Percentiles rank a stretch among this genome's conserved stretches.
Evolutionary conservation across 345 rosid genomes (phyloP).

Genomic region (Aethionema arabicum): DNA sequence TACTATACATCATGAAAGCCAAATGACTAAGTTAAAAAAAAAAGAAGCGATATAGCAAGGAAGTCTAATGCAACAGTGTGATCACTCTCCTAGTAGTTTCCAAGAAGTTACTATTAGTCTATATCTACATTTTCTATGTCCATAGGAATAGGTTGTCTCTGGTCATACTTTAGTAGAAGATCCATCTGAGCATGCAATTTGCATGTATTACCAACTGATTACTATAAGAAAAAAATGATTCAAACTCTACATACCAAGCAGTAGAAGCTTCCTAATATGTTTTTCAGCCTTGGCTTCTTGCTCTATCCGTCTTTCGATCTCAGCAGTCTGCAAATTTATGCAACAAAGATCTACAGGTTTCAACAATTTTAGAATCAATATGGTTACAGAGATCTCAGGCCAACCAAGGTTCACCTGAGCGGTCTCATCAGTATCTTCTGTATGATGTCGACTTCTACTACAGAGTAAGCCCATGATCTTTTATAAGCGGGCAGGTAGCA

Average conservation of each 20-base stretch:
- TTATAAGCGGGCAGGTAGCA: constrained; percentile 47
- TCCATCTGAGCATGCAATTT: background rate
- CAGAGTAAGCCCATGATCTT: constrained; percentile 82
- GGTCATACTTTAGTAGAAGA: background rate
- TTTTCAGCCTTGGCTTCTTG: constrained; percentile 94
- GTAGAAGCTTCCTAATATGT: constrained; percentile 88
- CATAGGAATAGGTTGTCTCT: background rate
- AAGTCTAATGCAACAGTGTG: background rate
- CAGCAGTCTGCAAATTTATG: constrained; percentile 60
- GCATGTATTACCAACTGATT: background rate
- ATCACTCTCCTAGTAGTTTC: background rate
- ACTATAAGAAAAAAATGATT: constrained; percentile 8
- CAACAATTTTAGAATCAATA: background rate
- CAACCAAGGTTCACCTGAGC: constrained; percentile 56
- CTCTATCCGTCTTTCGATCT: constrained; percentile 92
- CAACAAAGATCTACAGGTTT: constrained; percentile 3
- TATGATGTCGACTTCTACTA: constrained; percentile 61
- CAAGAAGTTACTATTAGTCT: background rate
- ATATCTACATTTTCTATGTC: background rate
- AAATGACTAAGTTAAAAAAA: no score
- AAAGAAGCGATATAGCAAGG: background rate
- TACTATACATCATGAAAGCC: no score
- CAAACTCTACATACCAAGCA: constrained; percentile 61
- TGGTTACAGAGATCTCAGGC: background rate
- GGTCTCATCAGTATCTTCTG: constrained; percentile 75